Conservation (phyloP, 202 grass and related monocot genomes). For the Cymbopogon flexuosus region DNA sequence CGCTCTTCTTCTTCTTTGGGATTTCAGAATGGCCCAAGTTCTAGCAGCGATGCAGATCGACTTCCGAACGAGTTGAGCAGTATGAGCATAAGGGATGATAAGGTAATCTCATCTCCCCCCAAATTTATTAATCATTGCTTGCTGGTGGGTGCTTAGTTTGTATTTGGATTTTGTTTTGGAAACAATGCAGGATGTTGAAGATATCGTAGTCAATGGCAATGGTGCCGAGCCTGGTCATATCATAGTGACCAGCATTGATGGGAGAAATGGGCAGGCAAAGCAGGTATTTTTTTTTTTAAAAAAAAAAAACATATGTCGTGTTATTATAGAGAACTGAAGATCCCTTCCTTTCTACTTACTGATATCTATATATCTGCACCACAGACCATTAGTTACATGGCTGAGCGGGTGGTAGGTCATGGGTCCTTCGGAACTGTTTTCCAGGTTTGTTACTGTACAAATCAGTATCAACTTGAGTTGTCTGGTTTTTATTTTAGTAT, state of each 20-base stretch:
- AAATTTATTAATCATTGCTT: not conserved
- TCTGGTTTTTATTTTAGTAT: not conserved
- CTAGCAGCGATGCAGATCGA: slow-evolving; percentile 35
- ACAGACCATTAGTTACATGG: slow-evolving; percentile 89
- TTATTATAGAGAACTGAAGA: not conserved
- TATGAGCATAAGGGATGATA: slow-evolving; percentile 87
- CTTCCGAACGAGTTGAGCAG: slow-evolving; percentile 59
- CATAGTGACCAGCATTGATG: slow-evolving; percentile 86
- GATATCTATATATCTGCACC: slow-evolving; percentile 17
- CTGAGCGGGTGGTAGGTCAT: slow-evolving; percentile 73
- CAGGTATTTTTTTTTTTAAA: slow-evolving; percentile 40
- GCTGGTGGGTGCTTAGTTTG: not conserved
- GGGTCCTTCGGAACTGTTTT: slow-evolving; percentile 86
- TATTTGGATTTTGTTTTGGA: slow-evolving; percentile 9
- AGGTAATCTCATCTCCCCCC: slow-evolving; percentile 29
- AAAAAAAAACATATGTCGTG: not conserved
- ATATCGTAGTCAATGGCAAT: slow-evolving; percentile 77
- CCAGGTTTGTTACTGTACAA: slow-evolving; percentile 49
- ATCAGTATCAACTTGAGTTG: slow-evolving; percentile 10
- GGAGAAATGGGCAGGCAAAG: slow-evolving; percentile 73
- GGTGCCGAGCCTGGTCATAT: slow-evolving; percentile 83
- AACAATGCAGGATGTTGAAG: slow-evolving; percentile 58
- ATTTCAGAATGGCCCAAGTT: slow-evolving; percentile 43
- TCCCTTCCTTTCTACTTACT: not conserved
- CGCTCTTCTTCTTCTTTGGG: slow-evolving; percentile 44